Base-by-base conservation (phyloP, 768 basidiomycete species). In the Mycena alexandri region DNA sequence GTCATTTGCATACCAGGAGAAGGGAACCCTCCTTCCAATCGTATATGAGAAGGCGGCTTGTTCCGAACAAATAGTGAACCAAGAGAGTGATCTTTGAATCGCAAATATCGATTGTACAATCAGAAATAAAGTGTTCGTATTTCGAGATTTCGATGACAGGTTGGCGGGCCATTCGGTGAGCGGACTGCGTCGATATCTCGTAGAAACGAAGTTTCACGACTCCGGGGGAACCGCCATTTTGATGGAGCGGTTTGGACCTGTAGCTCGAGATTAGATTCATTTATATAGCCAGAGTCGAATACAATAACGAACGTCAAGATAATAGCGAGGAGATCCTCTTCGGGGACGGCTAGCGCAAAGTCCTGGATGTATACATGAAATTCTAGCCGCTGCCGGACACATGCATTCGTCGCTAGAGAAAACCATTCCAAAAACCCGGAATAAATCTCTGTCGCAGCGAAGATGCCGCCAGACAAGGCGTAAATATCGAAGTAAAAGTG, bases 271-370 rank as follows among this genome's bases (percentile, higher is more conserved):
- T 55, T 7, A 41, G 21, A 12, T 22, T 46, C 19, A 22, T 46
- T n/a, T 29, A 29, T 6, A 9, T 8, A 1, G 25, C 17, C 3
- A 21, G 11, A 22, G 25, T 11, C 10, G 14, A 38, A 38, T 12
- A 22, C n/a, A n/a, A n/a, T 8, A 11, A 63, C 61, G 21, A 12
- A 63, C 61, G 44, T 36, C 21, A 43, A n/a, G 36, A 63, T 3
- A 36, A 63, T 21, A 19, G 54, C 48, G 9, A 55, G 24, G 12
- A 54, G 52, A 21, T 53, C 51, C 17, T 53, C 61, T 25, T 63
- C 61, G 11, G 58, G 46, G 13, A 62, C 29, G 11, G 61, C 50
- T 14, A 51, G 17, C 10, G 4, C 22, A 2, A 63, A 19, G 2
- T 63, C 61, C 13, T 34, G 36, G 12, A 63, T 55, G 42, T 54